These are phyloP conservation scores for Candida maris DNA, from an alignment of 805 yeast genomes.

Conservation along the genomic window DNA sequence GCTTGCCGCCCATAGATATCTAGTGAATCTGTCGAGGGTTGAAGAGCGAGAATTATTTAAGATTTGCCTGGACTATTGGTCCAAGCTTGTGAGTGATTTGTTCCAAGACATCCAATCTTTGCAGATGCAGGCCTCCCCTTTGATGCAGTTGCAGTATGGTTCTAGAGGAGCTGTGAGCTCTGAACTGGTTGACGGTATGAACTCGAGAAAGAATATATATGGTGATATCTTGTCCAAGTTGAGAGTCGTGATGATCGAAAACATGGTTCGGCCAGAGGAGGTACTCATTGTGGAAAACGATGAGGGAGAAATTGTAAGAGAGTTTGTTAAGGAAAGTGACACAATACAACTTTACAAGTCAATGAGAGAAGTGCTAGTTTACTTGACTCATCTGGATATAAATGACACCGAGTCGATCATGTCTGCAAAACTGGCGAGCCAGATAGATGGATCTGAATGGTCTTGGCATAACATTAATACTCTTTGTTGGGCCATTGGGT, in stretches of 20 bases:
- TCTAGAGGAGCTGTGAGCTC: slow-evolving; percentile 85
- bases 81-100: slow-evolving; percentile 73
- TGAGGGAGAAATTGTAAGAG: slow-evolving; percentile 98
- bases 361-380: slow-evolving; percentile 93
- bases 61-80: slow-evolving; percentile 94
- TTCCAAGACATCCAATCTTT: slow-evolving; percentile 81
- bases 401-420: slow-evolving; percentile 90
- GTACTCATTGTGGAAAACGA: slow-evolving; percentile 95
- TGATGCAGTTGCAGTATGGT: slow-evolving; percentile 60
- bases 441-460: slow-evolving; percentile 97
- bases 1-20: slow-evolving; percentile 70
- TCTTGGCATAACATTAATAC: slow-evolving; percentile 98
- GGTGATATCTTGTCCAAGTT: slow-evolving; percentile 73
- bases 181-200: slow-evolving; percentile 65
- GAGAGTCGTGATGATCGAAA: slow-evolving; percentile 91
- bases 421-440: slow-evolving; percentile 87
- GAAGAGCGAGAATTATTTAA: slow-evolving; percentile 96
- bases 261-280: slow-evolving; percentile 98
- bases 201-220: slow-evolving; percentile 83
- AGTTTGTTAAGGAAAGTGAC: slow-evolving; percentile 93
- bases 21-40: slow-evolving; percentile 80
- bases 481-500: slow-evolving; percentile 99
- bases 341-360: slow-evolving; percentile 93
- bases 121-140: slow-evolving; percentile 66
- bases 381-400: slow-evolving; percentile 92